Percentiles rank a stretch among this genome's conserved stretches.
phyloP scores from a whole-genome alignment of 2,329 filamentous ascomycete genomes.

The Paecilomyces dactylethromorphus region DNA sequence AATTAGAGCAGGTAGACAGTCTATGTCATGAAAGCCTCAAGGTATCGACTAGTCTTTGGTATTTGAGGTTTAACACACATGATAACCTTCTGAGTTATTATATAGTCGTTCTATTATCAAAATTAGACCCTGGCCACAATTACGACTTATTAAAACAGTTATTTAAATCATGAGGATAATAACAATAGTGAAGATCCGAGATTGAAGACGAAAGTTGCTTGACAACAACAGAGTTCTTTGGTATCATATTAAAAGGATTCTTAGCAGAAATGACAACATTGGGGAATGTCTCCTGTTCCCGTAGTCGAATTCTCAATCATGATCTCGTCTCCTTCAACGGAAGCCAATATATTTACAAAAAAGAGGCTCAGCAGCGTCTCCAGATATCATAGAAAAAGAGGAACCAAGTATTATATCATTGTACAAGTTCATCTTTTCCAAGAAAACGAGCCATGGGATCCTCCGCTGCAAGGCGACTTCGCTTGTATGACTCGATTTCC shows the following conservation, averaged over 20 bases:
- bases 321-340: background rate
- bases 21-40: background rate
- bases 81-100: background rate
- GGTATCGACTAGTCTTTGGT: background rate
- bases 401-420: slow-evolving; percentile 17
- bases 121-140: background rate
- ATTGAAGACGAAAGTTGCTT: background rate
- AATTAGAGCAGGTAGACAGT: too few relatives aligned
- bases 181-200: background rate
- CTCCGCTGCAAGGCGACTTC: slow-evolving; percentile 64
- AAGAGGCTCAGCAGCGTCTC: background rate
- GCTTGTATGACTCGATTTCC: slow-evolving; percentile 79
- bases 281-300: background rate
- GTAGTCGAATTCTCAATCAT: background rate
- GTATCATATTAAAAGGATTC: background rate
- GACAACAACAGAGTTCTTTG: background rate
- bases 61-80: background rate
- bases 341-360: background rate
- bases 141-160: background rate
- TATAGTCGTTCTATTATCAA: background rate
- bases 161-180: background rate
- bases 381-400: background rate
- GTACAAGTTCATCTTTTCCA: slow-evolving; percentile 62
- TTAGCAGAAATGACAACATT: background rate
- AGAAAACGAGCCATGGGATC: slow-evolving; percentile 84